Evolutionary conservation across 495 filamentous ascomycete species (phyloP), one percentile per base, ranked within the genome.

Genomic region (Penicillium riverlandense): DNA sequence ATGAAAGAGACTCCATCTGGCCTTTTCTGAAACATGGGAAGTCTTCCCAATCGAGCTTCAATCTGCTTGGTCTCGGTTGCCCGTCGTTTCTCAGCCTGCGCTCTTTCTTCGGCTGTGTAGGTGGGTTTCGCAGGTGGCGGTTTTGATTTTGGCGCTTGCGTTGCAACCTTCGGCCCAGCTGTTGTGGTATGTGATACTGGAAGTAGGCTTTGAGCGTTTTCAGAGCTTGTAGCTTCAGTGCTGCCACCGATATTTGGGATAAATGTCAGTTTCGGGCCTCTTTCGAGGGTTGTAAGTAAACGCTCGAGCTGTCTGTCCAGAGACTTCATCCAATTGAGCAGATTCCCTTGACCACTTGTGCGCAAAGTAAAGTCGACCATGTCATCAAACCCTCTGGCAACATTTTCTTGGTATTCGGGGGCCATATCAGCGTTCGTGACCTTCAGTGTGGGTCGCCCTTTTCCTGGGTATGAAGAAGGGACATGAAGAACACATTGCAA

Each of bases 401-500:
- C 76, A 63, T 94, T 95, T 49, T 83, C 76, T 50, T 84, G 82
- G 55, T 84, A 95, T 0, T 83, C 86, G 45, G 81, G 62, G n/a
- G 82, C 84, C 52, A 95, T 90, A 41, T 90, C 80, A 48, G 75
- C 69, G 56, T 95, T 95, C 41, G 69, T 78, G 36, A 95, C 80
- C 15, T 64, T 67, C 14, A 95, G 66, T 30, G 62, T 63, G 2
- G 88, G 83, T 11, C 66, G 63, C 9, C 54, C 67, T 11, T 54
- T 52, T 4, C 39, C 43, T 2, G 86, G 85, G 57, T 88, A 92
- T 10, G 56, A 59, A 0, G 41, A 45, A 1, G 89, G 87, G 7
- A 96, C 74, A 40, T 66, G 73, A n/a, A 96, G 67, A 2, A 78
- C 67, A 55, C 88, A 90, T 44, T 85, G 70, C n/a, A 94, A 66